Percentiles rank a stretch among this genome's conserved stretches.
phyloP scores from a whole-genome alignment of 2,329 filamentous ascomycete genomes.

The Xylaria sp. region DNA sequence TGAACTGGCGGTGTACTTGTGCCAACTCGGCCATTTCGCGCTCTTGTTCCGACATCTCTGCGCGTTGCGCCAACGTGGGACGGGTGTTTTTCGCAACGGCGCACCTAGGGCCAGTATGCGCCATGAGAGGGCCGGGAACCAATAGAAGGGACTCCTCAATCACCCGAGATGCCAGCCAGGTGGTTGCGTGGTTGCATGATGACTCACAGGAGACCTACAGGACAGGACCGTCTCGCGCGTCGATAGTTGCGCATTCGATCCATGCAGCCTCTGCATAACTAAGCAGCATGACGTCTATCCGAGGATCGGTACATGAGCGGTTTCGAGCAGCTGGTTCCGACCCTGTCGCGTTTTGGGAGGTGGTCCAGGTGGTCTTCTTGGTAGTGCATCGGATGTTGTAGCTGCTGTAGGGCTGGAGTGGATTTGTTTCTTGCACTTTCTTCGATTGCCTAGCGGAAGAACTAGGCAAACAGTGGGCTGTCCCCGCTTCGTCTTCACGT shows the following conservation, averaged over 20 bases:
- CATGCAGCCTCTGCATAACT: slow-evolving; percentile 39
- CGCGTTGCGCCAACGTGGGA: slow-evolving; percentile 40
- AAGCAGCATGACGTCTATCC: slow-evolving; percentile 40
- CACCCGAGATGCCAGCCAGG: slow-evolving; percentile 22
- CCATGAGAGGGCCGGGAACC: slow-evolving; percentile 15
- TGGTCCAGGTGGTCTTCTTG: neutral
- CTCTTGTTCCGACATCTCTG: slow-evolving; percentile 15
- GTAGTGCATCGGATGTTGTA: neutral
- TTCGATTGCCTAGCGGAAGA: slow-evolving; percentile 9
- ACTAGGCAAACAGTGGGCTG: slow-evolving; percentile 28
- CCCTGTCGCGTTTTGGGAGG: neutral
- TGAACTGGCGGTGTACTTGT: slow-evolving; percentile 33
- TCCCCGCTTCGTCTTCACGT: neutral
- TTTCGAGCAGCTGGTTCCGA: slow-evolving; percentile 3
- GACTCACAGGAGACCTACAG: slow-evolving; percentile 48
- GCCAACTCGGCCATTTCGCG: slow-evolving; percentile 21
- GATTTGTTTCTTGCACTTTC: slow-evolving; percentile 13
- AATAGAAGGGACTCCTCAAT: slow-evolving; percentile 30
- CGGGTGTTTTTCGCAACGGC: slow-evolving; percentile 36
- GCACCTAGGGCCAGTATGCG: slow-evolving; percentile 31
- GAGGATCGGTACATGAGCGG: slow-evolving; percentile 20
- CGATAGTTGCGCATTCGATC: slow-evolving; percentile 35
- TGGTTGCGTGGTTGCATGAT: slow-evolving; percentile 31
- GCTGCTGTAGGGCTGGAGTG: slow-evolving; percentile 32
- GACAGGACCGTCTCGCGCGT: slow-evolving; percentile 33